Evolutionary conservation across 768 basidiomycete species (phyloP).

Genomic region (Baorangia bicolor): DNA sequence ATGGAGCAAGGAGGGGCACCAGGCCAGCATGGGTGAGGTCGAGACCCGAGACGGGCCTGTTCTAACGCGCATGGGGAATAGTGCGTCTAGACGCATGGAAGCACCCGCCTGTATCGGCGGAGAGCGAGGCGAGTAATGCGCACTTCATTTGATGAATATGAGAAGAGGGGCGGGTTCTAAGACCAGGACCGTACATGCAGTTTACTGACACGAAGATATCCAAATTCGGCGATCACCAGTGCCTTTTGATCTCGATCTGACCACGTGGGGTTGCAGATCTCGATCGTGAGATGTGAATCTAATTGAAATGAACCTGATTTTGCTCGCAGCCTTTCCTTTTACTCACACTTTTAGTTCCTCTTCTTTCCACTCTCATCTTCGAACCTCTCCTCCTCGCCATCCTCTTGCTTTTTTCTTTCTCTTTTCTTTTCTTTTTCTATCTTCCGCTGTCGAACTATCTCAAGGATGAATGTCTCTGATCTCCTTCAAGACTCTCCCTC

Average conservation of each 20-base stretch:
- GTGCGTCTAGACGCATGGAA: background rate
- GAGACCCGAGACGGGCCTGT: too few species aligned
- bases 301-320: constrained; percentile 36
- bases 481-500: constrained; percentile 71
- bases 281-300: constrained; percentile 35
- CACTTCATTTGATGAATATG: background rate
- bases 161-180: background rate
- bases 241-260: constrained; percentile 30
- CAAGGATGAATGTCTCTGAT: constrained; percentile 63
- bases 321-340: constrained; percentile 29
- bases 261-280: constrained; percentile 31
- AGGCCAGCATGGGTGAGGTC: too few species aligned
- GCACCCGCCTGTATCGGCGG: background rate
- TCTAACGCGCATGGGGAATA: too few species aligned
- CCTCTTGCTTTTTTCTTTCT: background rate
- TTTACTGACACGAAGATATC: background rate
- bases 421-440: background rate
- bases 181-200: too few species aligned
- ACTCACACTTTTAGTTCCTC: constrained; percentile 27
- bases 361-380: constrained; percentile 29
- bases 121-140: background rate
- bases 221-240: constrained; percentile 11
- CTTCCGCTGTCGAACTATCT: background rate
- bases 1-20: background rate
- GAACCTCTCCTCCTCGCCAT: constrained; percentile 7